These are phyloP conservation scores for Yamadazyma spencermartinsiae DNA, from an alignment of 1,139 yeast species.

Conservation along the genomic window DNA sequence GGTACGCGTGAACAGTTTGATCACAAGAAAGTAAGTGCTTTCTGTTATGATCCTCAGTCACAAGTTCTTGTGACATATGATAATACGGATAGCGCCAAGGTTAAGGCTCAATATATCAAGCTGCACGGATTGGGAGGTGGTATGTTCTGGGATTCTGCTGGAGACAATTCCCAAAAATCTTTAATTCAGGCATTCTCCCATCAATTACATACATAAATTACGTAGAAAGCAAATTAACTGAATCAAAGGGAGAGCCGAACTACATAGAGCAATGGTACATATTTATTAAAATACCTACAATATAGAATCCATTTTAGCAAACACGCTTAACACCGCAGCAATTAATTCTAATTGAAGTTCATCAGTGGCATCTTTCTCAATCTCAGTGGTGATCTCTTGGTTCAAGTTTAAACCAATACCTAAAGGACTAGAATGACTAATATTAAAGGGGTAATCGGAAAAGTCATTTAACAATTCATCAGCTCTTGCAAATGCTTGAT, in stretches of 20 bases:
- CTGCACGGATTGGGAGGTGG: conserved; percentile 68
- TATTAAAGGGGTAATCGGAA: conserved; percentile 81
- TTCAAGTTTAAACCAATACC: conserved; percentile 80
- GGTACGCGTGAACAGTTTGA: conserved; percentile 52
- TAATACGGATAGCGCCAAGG: conserved; percentile 49
- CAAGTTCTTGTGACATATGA: conserved; percentile 65
- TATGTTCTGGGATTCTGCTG: conserved; percentile 94
- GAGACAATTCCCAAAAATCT: conserved; percentile 42
- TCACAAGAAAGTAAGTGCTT: conserved; percentile 55
- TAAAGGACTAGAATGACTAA: conserved; percentile 53
- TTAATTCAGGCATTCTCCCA: conserved; percentile 44
- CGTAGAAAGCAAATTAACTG: too few relatives aligned
- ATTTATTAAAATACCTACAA: conserved; percentile 21
- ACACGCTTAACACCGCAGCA: conserved; percentile 78
- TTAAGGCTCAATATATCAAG: conserved; percentile 62
- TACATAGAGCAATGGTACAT: too few relatives aligned
- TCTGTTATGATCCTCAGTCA: conserved; percentile 42
- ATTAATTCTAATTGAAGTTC: conserved; percentile 83
- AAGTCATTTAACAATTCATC: conserved; percentile 84
- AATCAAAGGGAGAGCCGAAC: too few relatives aligned
- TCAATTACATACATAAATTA: conserved; percentile 21
- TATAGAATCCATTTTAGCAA: conserved; percentile 59
- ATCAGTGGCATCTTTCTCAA: conserved; percentile 52
- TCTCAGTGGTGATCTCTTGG: conserved; percentile 66
- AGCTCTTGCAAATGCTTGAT: conserved; percentile 88